A percentile compares a stretch with the other conserved stretches of the same genome.
These are phyloP conservation scores for Rhodomyrtus psidioides DNA, from an alignment of 441 rosid species.

Conservation along the genomic window DNA sequence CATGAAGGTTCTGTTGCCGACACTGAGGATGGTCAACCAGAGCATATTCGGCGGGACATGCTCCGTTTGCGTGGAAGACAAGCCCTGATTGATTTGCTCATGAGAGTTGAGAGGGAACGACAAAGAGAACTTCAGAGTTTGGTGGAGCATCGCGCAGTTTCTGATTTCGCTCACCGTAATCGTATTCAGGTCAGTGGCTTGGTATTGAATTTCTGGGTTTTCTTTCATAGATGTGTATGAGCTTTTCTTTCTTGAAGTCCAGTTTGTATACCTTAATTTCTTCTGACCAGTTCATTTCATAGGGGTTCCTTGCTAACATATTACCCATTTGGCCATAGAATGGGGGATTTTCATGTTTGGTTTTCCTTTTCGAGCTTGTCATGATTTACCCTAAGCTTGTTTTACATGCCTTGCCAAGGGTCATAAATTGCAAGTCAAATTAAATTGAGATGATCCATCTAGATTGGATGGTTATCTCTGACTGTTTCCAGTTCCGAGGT, in stretches of 20 bases:
- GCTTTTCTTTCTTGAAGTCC: neutral
- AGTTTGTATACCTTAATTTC: neutral
- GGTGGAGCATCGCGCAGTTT: slow-evolving; percentile 89
- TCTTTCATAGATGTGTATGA: neutral
- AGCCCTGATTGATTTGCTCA: slow-evolving; percentile 75
- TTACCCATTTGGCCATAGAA: neutral
- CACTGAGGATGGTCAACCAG: slow-evolving; percentile 66
- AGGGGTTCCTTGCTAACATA: neutral
- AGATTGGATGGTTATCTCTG: neutral
- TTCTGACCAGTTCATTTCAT: neutral
- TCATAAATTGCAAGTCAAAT: neutral
- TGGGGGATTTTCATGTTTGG: neutral
- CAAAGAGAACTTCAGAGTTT: slow-evolving; percentile 82
- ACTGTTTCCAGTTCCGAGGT: neutral
- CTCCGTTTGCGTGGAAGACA: slow-evolving; percentile 90
- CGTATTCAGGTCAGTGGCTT: slow-evolving; percentile 64
- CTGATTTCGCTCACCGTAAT: slow-evolving; percentile 91
- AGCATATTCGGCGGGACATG: slow-evolving; percentile 62
- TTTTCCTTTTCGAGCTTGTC: neutral
- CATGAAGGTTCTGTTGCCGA: slow-evolving; percentile 49
- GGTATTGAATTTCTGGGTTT: neutral
- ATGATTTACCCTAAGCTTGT: neutral
- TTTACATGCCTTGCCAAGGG: neutral
- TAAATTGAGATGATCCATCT: neutral
- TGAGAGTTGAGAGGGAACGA: slow-evolving; percentile 85